A percentile compares a stretch with the other conserved stretches of the same genome.
Conservation (phyloP, 768 basidiomycete genomes). For the Tulasnella sp. region DNA sequence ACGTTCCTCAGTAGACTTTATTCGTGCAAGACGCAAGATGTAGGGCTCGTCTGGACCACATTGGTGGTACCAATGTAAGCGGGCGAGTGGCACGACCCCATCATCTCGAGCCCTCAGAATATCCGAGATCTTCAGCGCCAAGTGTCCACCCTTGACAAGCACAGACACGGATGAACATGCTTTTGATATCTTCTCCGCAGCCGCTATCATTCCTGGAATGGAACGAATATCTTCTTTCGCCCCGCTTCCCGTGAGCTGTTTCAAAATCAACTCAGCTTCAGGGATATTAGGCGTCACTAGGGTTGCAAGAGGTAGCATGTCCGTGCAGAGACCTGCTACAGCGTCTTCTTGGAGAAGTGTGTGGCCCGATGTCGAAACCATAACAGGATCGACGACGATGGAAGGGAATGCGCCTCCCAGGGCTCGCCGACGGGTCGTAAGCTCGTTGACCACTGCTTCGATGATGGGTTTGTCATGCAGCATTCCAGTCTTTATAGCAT, state of each 20-base stretch:
- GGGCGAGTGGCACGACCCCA: neutral
- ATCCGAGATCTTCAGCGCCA: constrained; percentile 33
- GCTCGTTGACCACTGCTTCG: constrained; percentile 42
- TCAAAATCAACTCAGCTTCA: constrained; percentile 67
- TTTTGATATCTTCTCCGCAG: constrained; percentile 42
- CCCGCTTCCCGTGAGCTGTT: constrained; percentile 28
- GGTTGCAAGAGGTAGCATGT: constrained; percentile 63
- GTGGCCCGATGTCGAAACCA: constrained; percentile 84
- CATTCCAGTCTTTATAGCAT: constrained; percentile 88
- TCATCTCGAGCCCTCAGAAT: neutral
- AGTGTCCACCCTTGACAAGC: constrained; percentile 81
- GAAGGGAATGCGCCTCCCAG: constrained; percentile 27
- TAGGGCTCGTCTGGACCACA: constrained; percentile 33
- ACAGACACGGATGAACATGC: constrained; percentile 42
- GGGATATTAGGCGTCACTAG: constrained; percentile 80
- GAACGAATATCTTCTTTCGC: constrained; percentile 33
- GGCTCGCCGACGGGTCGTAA: constrained; percentile 34
- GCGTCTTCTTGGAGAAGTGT: constrained; percentile 63
- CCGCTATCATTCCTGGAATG: constrained; percentile 54
- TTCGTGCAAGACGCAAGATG: constrained; percentile 40
- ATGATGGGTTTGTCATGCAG: constrained; percentile 55
- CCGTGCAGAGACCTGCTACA: constrained; percentile 45
- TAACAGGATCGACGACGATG: constrained; percentile 82
- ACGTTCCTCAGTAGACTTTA: constrained; percentile 19
- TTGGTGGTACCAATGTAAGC: neutral